Percentiles rank a stretch among this genome's conserved stretches.
Conservation (phyloP, 352 stramenopile species). For the Phytophthora cactorum region DNA sequence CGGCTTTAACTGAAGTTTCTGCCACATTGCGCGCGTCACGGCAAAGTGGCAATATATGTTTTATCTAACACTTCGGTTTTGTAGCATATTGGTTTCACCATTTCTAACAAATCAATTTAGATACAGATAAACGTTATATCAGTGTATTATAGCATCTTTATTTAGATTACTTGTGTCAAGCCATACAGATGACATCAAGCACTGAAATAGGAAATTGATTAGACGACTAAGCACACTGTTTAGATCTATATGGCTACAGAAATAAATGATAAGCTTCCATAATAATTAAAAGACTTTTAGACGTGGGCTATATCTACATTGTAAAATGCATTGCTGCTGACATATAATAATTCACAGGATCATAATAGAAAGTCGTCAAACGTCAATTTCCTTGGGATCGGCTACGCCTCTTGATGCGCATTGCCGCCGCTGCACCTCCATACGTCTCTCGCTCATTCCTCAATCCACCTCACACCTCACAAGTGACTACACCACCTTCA, state of each 20-base stretch:
- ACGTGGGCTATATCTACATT: neutral
- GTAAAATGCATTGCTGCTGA: neutral
- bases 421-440: slow-evolving; percentile 11
- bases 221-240: slow-evolving; percentile 4
- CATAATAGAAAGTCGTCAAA: slow-evolving; percentile 15
- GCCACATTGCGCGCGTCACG: too few relatives aligned
- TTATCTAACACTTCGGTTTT: too few relatives aligned
- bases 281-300: neutral
- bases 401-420: slow-evolving; percentile 23
- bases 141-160: neutral
- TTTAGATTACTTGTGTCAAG: neutral
- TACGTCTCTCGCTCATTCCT: slow-evolving; percentile 23
- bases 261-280: neutral
- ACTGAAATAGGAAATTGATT: slow-evolving; percentile 33
- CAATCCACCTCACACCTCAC: slow-evolving; percentile 19
- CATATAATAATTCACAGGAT: neutral
- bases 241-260: neutral
- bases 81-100: too few relatives aligned
- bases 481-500: slow-evolving; percentile 8
- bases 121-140: neutral
- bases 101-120: neutral
- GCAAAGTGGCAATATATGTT: too few relatives aligned
- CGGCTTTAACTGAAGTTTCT: too few relatives aligned
- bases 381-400: slow-evolving; percentile 21
- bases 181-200: neutral